Evolutionary conservation across 352 stramenopile species (phyloP).

Genomic region (Globisporangium polare): DNA sequence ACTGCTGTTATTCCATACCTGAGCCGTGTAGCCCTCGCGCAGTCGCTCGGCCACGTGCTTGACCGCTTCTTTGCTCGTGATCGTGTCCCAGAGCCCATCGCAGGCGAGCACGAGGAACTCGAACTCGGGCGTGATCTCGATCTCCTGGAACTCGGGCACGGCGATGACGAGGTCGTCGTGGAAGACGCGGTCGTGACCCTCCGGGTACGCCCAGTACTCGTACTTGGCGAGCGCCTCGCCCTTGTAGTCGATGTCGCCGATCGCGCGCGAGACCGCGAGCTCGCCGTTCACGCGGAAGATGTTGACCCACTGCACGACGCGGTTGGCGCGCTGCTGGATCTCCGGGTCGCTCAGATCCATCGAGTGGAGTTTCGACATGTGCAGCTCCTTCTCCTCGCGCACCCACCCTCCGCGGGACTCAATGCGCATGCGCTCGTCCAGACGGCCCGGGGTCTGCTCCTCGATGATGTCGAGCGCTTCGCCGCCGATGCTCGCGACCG

Average conservation of each 20-base stretch:
- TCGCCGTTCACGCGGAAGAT: conserved; percentile 90
- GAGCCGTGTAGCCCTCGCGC: conserved; percentile 60
- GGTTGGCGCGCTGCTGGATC: conserved; percentile 77
- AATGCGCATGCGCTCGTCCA: conserved; percentile 73
- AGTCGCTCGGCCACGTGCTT: conserved; percentile 74
- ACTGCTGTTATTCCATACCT: conserved; percentile 36
- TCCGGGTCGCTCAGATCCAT: conserved; percentile 87
- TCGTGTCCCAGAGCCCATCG: conserved; percentile 91
- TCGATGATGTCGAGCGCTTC: conserved; percentile 84
- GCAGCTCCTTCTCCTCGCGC: conserved; percentile 74
- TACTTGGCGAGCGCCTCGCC: conserved; percentile 65
- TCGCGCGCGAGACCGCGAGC: conserved; percentile 89
- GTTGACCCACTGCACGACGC: conserved; percentile 82
- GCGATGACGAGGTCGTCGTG: conserved; percentile 85
- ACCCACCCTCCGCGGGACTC: conserved; percentile 50
- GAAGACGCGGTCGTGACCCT: conserved; percentile 77
- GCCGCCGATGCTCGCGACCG: conserved; percentile 77
- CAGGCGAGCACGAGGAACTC: conserved; percentile 91
- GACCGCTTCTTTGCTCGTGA: conserved; percentile 91
- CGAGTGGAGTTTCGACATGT: conserved; percentile 84
- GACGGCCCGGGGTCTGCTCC: conserved; percentile 77
- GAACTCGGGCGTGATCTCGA: conserved; percentile 86
- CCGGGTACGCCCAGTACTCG: conserved; percentile 79
- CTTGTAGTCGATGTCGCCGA: conserved; percentile 93
- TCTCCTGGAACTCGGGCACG: conserved; percentile 86